Evolutionary conservation across 2,329 filamentous ascomycete species (phyloP), one percentile per base, ranked within the genome.

Genomic region (Sodiomyces alkalinus): DNA sequence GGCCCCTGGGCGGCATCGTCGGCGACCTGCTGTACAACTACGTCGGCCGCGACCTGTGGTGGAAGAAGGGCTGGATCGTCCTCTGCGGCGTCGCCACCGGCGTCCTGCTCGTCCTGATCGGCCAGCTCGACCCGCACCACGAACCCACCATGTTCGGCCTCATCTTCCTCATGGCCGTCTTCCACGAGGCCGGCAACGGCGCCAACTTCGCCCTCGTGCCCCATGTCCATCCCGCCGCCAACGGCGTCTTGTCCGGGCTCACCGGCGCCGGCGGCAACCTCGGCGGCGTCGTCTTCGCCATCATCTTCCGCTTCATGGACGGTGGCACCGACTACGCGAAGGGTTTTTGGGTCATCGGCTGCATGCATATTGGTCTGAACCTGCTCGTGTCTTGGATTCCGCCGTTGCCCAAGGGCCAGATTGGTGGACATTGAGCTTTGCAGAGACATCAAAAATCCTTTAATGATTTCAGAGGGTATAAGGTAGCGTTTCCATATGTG

Each of bases 141-240:
- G 49, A 75, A 26, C 53, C 63, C 6, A 72, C 68, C 3, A 75
- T 92, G 63, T 74, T 90, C 31, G 81, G 80, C 1, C 69, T 93
- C 5, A 58, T 92, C 7, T 74, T 76, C 2, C 66, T 81, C 7
- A 66, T 85, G 56, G 81, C 80, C 1, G 64, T 92, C 47, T 92
- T 92, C 57, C 55, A 85, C 23, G 82, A 92, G 49, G 81, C 79
- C 2, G 75, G 74, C 22, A 93, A 93, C 46, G 86, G 86, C 1
- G 74, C 81, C 22, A 90, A 81, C 55, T 93, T 90, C 51, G 72
- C 81, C 0, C 64, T 93, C 5, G 77, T 93, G 15, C 83, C 85
- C 4, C 86, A 93, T 46, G 77, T 92, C 2, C 79, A 86, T 51
- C 81, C 82, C 1, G 67, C 65, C 35, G 80, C 82, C 34, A 93